Evolutionary conservation across 306 rosid species (phyloP).

Genomic region (Sophora flavescens): DNA sequence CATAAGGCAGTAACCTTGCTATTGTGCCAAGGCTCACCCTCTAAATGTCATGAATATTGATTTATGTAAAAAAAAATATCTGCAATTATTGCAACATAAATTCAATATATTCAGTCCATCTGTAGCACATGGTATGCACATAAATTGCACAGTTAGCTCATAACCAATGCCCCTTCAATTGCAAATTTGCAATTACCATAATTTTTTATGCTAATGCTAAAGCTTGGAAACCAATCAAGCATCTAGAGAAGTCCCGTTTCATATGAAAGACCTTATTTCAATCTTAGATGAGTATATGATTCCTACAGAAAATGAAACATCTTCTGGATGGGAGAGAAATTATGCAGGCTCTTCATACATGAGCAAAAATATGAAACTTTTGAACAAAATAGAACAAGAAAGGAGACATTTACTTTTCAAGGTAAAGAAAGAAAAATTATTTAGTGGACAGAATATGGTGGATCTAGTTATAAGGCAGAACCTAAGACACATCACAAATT

Average conservation of each 20-base stretch:
- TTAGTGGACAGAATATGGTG: slow-evolving; percentile 9
- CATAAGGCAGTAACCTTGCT: no score
- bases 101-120: background rate
- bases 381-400: background rate
- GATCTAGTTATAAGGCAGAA: slow-evolving; percentile 27
- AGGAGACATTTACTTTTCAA: background rate
- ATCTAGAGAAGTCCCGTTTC: slow-evolving; percentile 11
- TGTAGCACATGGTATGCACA: slow-evolving; percentile 12
- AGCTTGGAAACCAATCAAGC: slow-evolving; percentile 18
- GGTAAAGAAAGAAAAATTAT: background rate
- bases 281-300: slow-evolving; percentile 8
- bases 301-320: slow-evolving; percentile 32
- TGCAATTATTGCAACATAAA: slow-evolving; percentile 27
- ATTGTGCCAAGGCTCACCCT: no score
- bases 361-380: slow-evolving; percentile 30
- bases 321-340: background rate
- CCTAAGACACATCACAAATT: slow-evolving; percentile 4
- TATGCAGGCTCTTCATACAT: slow-evolving; percentile 16
- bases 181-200: no score
- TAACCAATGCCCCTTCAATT: slow-evolving; percentile 10
- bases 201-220: slow-evolving; percentile 6
- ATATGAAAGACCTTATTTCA: background rate
- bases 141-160: slow-evolving; percentile 2
- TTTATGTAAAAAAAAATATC: slow-evolving; percentile 24
- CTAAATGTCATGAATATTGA: background rate